phyloP scores from a whole-genome alignment of 2,329 filamentous ascomycete species.

The Ophiocordyceps camponoti-floridani region DNA sequence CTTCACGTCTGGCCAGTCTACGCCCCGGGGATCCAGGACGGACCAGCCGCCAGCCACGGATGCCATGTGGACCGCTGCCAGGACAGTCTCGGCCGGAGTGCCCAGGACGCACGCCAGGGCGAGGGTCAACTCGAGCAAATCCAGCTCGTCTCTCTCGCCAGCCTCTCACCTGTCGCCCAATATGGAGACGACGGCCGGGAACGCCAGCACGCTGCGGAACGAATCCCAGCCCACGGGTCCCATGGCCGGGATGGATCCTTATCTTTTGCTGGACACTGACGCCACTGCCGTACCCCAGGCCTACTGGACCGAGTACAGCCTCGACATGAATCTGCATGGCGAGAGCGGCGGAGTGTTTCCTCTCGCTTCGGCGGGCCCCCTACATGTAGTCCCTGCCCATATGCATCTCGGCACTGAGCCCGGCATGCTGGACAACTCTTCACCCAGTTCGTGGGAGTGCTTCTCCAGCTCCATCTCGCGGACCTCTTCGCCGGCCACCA shows the following conservation, averaged over 20 bases:
- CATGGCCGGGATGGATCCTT: slow-evolving; percentile 31
- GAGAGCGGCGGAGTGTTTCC: slow-evolving; percentile 25
- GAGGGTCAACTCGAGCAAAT: slow-evolving; percentile 19
- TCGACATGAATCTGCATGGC: slow-evolving; percentile 24
- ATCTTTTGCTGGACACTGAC: slow-evolving; percentile 31
- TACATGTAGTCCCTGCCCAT: slow-evolving; percentile 38
- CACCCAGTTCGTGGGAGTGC: slow-evolving; percentile 32
- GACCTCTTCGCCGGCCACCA: slow-evolving; percentile 28
- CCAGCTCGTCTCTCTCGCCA: slow-evolving; percentile 28
- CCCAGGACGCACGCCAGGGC: slow-evolving; percentile 20
- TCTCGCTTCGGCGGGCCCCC: slow-evolving; percentile 21
- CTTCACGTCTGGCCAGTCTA: slow-evolving; percentile 35
- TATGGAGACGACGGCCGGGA: slow-evolving; percentile 35
- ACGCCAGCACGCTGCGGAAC: slow-evolving; percentile 24
- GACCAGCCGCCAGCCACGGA: slow-evolving; percentile 27
- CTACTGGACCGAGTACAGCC: slow-evolving; percentile 29
- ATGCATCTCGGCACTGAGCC: slow-evolving; percentile 35
- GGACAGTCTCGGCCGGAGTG: slow-evolving; percentile 13
- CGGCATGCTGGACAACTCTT: slow-evolving; percentile 28
- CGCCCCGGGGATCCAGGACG: slow-evolving; percentile 28
- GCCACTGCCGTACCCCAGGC: slow-evolving; percentile 27
- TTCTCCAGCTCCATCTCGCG: slow-evolving; percentile 34
- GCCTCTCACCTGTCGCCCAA: slow-evolving; percentile 27
- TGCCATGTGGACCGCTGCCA: slow-evolving; percentile 27
- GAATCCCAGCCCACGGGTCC: slow-evolving; percentile 17